phyloP scores from a whole-genome alignment of 2,329 filamentous ascomycete genomes.

The Colletotrichum sp. region DNA sequence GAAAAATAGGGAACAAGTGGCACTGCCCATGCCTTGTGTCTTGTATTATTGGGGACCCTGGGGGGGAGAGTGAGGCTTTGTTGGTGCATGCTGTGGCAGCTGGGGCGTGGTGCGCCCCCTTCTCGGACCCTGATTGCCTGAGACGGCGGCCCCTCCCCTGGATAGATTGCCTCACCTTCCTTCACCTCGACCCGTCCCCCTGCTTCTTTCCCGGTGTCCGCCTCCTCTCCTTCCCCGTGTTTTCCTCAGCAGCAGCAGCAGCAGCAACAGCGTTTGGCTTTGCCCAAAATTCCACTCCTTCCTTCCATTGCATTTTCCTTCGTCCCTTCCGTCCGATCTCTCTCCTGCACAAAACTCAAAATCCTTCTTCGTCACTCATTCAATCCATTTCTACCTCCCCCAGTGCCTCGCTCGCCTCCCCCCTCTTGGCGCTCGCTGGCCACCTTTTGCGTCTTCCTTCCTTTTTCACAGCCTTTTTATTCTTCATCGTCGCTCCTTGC shows the following conservation, averaged over 20 bases:
- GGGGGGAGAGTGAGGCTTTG: not conserved
- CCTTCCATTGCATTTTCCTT: not conserved
- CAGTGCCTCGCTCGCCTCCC: not conserved
- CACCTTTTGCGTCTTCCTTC: not conserved
- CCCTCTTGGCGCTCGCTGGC: not conserved
- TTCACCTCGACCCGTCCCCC: not conserved
- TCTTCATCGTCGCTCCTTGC: slow-evolving; percentile 13
- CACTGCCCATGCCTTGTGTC: not conserved
- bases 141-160: slow-evolving; percentile 12
- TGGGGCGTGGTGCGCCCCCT: not conserved
- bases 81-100: not conserved
- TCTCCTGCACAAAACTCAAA: not conserved
- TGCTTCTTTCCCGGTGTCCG: not conserved
- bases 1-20: not conserved
- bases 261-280: not conserved
- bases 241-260: not conserved
- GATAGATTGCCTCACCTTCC: slow-evolving; percentile 14
- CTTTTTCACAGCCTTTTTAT: not conserved
- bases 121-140: slow-evolving; percentile 6
- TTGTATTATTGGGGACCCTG: not conserved
- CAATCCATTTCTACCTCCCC: not conserved
- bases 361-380: not conserved
- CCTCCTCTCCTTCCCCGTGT: slow-evolving; percentile 12
- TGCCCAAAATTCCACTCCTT: slow-evolving; percentile 5
- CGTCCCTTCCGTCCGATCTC: not conserved